These are phyloP conservation scores for Celoporthe dispersa DNA, from an alignment of 2,329 filamentous ascomycete species.

Conservation along the genomic window DNA sequence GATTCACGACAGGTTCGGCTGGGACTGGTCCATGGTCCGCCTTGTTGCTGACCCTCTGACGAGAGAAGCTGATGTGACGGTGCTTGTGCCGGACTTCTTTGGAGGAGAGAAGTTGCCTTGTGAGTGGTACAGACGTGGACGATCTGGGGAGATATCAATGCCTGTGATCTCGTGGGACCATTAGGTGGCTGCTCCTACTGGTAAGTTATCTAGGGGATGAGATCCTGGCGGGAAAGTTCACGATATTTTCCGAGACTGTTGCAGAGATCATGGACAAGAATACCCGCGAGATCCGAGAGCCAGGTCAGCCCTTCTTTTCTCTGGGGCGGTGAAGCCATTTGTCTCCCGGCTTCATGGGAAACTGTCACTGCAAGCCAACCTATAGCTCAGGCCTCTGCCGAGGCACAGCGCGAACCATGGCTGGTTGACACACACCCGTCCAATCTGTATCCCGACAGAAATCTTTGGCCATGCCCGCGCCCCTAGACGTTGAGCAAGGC, in stretches of 20 bases:
- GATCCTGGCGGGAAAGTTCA: background rate
- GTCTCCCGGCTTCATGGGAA: background rate
- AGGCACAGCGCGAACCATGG: background rate
- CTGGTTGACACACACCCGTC: background rate
- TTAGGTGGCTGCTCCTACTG: background rate
- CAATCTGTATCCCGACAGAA: too few relatives aligned
- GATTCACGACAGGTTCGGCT: constrained; percentile 57
- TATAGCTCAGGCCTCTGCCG: background rate
- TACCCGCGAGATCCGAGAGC: constrained; percentile 10
- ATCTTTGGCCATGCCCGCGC: constrained; percentile 44
- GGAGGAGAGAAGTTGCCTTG: constrained; percentile 8
- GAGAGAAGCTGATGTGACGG: constrained; percentile 46
- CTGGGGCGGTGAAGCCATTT: background rate
- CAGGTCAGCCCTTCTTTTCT: background rate
- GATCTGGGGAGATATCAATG: background rate
- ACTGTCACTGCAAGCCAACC: too few relatives aligned
- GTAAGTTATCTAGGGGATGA: background rate
- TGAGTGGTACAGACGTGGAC: background rate
- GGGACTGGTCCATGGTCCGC: constrained; percentile 52
- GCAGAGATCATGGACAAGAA: background rate
- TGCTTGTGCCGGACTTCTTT: constrained; percentile 57
- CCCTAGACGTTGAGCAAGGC: constrained; percentile 40
- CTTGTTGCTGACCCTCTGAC: constrained; percentile 55
- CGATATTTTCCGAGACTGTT: background rate
- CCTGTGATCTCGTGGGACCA: background rate